Evolutionary conservation across 176 grass and related monocot species (phyloP).

Genomic region (Cymbopogon citratus): DNA sequence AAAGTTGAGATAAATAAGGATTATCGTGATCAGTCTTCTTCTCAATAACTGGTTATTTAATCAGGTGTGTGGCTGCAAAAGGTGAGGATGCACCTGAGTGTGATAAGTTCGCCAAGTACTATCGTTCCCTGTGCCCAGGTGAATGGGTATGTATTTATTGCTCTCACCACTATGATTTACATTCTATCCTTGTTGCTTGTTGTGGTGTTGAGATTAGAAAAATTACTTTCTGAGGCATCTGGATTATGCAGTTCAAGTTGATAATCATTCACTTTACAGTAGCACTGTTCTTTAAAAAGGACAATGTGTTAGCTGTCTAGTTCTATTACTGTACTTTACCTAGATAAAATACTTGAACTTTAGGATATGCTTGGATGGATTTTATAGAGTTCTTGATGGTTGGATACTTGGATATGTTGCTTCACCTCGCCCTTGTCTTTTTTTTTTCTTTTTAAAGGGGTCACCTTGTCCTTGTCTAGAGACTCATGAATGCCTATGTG

Average conservation of each 20-base stretch:
- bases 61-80: constrained; percentile 67
- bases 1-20: not conserved
- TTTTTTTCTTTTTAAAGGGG: too few relatives aligned
- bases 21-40: not conserved
- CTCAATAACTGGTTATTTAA: not conserved
- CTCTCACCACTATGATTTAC: not conserved
- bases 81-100: constrained; percentile 66
- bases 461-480: too few relatives aligned
- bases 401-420: not conserved
- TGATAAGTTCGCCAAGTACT: constrained; percentile 80
- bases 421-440: not conserved
- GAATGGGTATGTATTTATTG: constrained; percentile 71
- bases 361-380: not conserved
- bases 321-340: not conserved
- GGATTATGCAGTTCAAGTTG: not conserved
- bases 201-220: not conserved
- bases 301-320: too few relatives aligned
- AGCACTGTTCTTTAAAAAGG: not conserved
- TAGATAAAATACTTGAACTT: not conserved
- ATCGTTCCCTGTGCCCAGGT: constrained; percentile 72
- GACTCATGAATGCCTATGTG: too few relatives aligned
- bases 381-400: not conserved
- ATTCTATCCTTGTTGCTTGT: not conserved
- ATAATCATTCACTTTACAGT: not conserved
- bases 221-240: not conserved